Conservation (phyloP, 257 asterid genomes). For the Lantana camara region DNA sequence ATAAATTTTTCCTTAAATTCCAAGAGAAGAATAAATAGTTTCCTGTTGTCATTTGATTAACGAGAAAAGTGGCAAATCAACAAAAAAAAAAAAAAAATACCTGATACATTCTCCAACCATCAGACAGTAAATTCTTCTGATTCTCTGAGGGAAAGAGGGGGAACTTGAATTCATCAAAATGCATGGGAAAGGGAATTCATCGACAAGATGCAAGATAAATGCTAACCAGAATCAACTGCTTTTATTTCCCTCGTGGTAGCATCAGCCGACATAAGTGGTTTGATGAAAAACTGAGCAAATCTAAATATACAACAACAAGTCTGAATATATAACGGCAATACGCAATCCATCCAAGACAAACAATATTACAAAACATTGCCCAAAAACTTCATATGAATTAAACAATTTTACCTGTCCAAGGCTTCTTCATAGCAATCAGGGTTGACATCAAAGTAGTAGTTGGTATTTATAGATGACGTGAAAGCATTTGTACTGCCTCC, state of each 20-base stretch:
- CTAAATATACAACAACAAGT: constrained; percentile 56
- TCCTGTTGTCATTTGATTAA: background rate
- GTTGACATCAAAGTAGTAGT: constrained; percentile 85
- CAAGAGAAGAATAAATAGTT: constrained; percentile 4
- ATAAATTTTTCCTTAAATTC: constrained; percentile 1
- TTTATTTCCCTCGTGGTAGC: constrained; percentile 94
- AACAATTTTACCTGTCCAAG: constrained; percentile 72
- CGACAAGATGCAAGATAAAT: constrained; percentile 25
- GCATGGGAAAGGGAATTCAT: constrained; percentile 15
- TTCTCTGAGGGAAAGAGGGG: constrained; percentile 56
- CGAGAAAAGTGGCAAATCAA: constrained; percentile 1
- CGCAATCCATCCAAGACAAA: constrained; percentile 4
- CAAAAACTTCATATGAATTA: constrained; percentile 5
- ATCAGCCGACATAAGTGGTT: constrained; percentile 96
- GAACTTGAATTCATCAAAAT: constrained; percentile 35
- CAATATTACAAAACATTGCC: constrained; percentile 3
- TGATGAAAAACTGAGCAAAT: constrained; percentile 90
- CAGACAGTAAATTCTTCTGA: constrained; percentile 91
- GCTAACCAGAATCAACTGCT: constrained; percentile 96
- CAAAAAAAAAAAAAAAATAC: constrained; percentile 41
- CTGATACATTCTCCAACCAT: constrained; percentile 97
- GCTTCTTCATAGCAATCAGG: constrained; percentile 91
- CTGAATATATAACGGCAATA: too few species aligned
- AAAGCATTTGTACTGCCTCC: constrained; percentile 99
- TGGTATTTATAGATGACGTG: constrained; percentile 85